Evolutionary conservation across 176 grass and related monocot species (phyloP).

Genomic region (bread wheat (Triticum aestivum)): IWGSC_CS_RefSeq_v2.1 NC_057810.1:154274179-154274678

Average conservation of each 20-base stretch:
- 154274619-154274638: not conserved
- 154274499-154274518: not conserved
- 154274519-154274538: not conserved
- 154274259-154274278: conserved; percentile 26
- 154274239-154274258: not conserved
- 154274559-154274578: not conserved
- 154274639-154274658: not conserved
- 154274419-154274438: not conserved
- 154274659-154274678: not conserved
- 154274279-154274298: not conserved
- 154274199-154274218: conserved; percentile 9
- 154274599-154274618: not conserved
- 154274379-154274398: not conserved
- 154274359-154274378: conserved; percentile 4
- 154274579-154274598: not conserved
- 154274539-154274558: not conserved
- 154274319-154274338: not conserved
- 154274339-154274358: not conserved
- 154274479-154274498: not conserved
- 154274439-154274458: conserved; percentile 9
- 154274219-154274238: conserved; percentile 2
- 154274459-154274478: not conserved
- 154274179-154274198: not conserved
- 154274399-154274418: not conserved
- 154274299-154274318: conserved; percentile 1